Base-by-base conservation (phyloP, 108 stramenopile genomes). In the Fragilariopsis cylindrus region DNA sequence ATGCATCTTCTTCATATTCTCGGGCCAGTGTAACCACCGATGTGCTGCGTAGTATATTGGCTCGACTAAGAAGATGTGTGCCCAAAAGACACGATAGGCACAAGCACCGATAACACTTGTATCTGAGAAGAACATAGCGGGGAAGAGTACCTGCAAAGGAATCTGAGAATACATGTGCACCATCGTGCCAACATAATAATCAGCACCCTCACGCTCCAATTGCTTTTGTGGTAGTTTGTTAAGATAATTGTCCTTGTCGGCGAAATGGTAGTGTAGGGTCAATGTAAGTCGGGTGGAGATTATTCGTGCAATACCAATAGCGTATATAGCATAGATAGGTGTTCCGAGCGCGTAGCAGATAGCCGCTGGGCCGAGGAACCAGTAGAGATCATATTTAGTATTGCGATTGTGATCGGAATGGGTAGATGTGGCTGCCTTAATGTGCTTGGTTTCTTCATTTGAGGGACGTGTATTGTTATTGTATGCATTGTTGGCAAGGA, bases 91-190 rank as follows among this genome's bases (percentile, higher is more conserved):
- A 30, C 30, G 30, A 30, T 30, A 30, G 30, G 30, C 30, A 30
- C 30, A 30, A 2, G 30, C 30, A 30, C 30, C 30, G 30, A 30
- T 30, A 30, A 30, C 30, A 30, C 30, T 30, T 0, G 30, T 30
- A 30, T 30, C 30, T 0, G 30, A 30, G 30, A 30, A 89, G 76
- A 89, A 89, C 88, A 89, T 89, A 63, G 65, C 42, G 12, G 88
- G 88, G 72, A 89, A 89, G 44, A 89, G 55, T 11, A 85, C 18
- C 70, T 89, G 88, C 15, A 89, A 69, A 4, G 82, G 80, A 57
- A 87, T 73, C 52, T 89, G 88, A 44, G 80, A 76, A 54, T 80
- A 89, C 88, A 89, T 87, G 80, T 89, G 88, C 52, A 89, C 54
- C 4, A 83, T 16, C 21, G 72, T 81, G 7, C 84, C 88, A 8